phyloP scores from a whole-genome alignment of 768 basidiomycete species.

The Boletus huronensis region DNA sequence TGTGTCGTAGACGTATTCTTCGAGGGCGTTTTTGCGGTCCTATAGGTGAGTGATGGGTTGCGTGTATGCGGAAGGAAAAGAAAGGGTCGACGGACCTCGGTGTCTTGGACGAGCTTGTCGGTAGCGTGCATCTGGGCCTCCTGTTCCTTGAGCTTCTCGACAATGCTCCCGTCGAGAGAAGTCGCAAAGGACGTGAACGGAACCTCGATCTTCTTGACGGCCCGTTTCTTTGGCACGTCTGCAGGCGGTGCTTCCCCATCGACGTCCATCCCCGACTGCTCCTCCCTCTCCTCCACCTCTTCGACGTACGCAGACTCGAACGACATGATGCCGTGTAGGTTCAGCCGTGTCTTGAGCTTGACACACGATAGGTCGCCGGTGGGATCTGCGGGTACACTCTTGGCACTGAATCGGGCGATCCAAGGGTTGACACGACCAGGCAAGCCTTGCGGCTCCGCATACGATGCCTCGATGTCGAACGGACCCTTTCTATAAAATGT shows the following conservation, averaged over 20 bases:
- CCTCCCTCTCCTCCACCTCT: constrained; percentile 77
- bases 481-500: constrained; percentile 88
- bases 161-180: constrained; percentile 56
- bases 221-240: constrained; percentile 64
- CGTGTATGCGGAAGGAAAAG: neutral
- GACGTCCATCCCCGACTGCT: constrained; percentile 63
- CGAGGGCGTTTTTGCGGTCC: constrained; percentile 98
- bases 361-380: constrained; percentile 76
- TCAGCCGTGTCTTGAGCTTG: constrained; percentile 88
- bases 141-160: constrained; percentile 71
- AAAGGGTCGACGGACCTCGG: constrained; percentile 63
- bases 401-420: constrained; percentile 78
- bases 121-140: constrained; percentile 86
- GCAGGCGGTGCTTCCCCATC: constrained; percentile 46
- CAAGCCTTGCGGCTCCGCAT: constrained; percentile 66
- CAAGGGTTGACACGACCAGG: constrained; percentile 84
- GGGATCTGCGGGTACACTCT: constrained; percentile 67
- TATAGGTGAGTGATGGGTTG: constrained; percentile 26
- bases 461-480: constrained; percentile 86
- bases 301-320: constrained; percentile 87
- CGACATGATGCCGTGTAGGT: constrained; percentile 79
- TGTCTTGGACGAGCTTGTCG: constrained; percentile 97
- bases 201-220: constrained; percentile 80
- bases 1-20: constrained; percentile 98
- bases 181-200: constrained; percentile 64